Conservation (phyloP, 1,284 basidiomycete genomes). For the Rugosomyces carneus region DNA sequence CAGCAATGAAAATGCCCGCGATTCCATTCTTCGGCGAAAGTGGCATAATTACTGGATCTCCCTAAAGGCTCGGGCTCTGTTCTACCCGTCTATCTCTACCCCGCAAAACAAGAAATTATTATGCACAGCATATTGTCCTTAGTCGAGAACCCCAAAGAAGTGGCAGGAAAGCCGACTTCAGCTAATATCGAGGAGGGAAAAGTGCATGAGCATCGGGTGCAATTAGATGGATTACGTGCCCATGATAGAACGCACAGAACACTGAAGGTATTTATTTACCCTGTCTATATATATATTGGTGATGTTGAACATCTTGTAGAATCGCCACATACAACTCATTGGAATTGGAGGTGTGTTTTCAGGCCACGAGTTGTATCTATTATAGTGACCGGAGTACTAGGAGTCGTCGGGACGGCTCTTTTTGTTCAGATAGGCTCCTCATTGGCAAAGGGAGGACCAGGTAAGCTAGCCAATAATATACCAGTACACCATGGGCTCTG, state of each 20-base stretch:
- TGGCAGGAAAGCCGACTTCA: slow-evolving; percentile 5
- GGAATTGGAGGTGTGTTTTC: slow-evolving; percentile 35
- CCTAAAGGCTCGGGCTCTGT: no score
- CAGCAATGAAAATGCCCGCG: no score
- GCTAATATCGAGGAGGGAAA: slow-evolving; percentile 1
- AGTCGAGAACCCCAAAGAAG: background rate
- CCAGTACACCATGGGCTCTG: background rate
- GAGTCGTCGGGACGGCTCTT: slow-evolving; percentile 41
- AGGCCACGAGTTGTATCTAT: background rate
- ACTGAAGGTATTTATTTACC: slow-evolving; percentile 22
- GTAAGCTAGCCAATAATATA: slow-evolving; percentile 20
- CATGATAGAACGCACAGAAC: slow-evolving; percentile 27
- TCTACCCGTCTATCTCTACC: background rate
- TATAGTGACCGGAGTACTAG: no score
- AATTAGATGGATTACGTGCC: slow-evolving; percentile 10
- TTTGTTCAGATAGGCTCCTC: slow-evolving; percentile 42
- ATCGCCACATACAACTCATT: slow-evolving; percentile 43
- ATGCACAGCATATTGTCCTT: slow-evolving; percentile 11
- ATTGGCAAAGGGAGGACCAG: slow-evolving; percentile 41
- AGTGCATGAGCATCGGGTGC: slow-evolving; percentile 11
- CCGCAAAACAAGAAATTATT: background rate
- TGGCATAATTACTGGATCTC: no score
- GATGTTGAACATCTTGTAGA: slow-evolving; percentile 20
- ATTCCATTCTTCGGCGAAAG: no score
- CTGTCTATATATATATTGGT: background rate